Conservation (phyloP, 306 rosid genomes). For the Trichosanthes truncata region DNA sequence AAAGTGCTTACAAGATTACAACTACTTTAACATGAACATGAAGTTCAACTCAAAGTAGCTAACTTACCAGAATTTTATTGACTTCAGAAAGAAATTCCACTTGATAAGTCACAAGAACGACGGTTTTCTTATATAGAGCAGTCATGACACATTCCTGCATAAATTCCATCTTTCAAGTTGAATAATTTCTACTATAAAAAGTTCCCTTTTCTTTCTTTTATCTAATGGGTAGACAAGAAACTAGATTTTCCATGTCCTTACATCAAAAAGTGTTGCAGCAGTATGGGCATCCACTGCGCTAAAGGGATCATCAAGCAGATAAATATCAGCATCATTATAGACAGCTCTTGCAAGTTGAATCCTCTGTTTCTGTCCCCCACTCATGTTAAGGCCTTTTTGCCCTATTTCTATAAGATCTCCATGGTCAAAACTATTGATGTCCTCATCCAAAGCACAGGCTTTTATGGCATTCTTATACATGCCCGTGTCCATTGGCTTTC, state of each 20-base stretch:
- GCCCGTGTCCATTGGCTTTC: constrained; percentile 51
- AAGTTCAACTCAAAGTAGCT: neutral
- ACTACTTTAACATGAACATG: neutral
- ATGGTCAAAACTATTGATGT: constrained; percentile 44
- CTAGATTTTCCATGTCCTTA: constrained; percentile 13
- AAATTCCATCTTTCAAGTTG: neutral
- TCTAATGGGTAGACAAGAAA: neutral
- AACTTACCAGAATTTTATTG: constrained; percentile 52
- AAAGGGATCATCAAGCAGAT: constrained; percentile 73
- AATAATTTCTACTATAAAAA: neutral
- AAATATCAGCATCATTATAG: constrained; percentile 64
- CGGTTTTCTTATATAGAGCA: constrained; percentile 48
- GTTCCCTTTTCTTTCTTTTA: neutral
- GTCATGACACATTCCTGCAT: constrained; percentile 67
- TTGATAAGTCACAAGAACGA: constrained; percentile 77
- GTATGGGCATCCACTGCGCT: constrained; percentile 87
- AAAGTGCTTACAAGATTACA: neutral
- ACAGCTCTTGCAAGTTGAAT: constrained; percentile 80
- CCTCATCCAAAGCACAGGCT: constrained; percentile 65
- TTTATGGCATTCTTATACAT: constrained; percentile 48
- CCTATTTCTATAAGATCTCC: constrained; percentile 89
- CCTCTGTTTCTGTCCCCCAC: constrained; percentile 90
- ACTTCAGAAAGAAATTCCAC: constrained; percentile 66
- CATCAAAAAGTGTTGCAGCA: constrained; percentile 53
- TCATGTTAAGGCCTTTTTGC: constrained; percentile 78